Evolutionary conservation across 345 rosid species (phyloP), one percentile per base, ranked within the genome.

Genomic region (Anacardium occidentale): DNA sequence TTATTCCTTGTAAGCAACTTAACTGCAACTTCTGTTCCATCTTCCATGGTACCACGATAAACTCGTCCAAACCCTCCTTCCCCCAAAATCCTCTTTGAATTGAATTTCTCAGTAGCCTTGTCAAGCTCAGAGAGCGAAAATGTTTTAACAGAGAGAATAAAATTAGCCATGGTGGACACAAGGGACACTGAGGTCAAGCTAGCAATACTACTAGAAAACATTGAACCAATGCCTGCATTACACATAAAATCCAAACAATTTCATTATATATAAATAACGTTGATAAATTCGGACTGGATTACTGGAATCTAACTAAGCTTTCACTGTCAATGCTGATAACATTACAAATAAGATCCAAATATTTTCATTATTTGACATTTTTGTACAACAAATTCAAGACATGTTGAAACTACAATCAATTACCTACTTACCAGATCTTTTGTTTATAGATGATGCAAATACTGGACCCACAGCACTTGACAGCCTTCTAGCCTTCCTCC

Each of bases 21-120:
- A 62, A 96, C 98, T 64, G 99, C 99, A 83, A 85, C 80, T 85
- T 91, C 98, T 48, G 80, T 83, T 83, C 89, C 92, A 84, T 93
- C 90, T 59, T 89, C 98, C 88, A 87, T 79, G 65, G 63, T 76
- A 62, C 98, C 99, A 65, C 22, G 80, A 75, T 88, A 96, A 70
- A 96, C 99, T 71, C 98, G 90, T 61, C 99, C 99, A 85, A 96
- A 96, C 72, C 99, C 99, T 44, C 99, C 99, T 83, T 93, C 97
- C 25, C 99, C 99, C 75, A 96, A 87, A 76, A 96, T 82, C 81
- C 87, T 87, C 75, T 73, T 85, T 18, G 96, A 87, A 85, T 93
- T 91, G 83, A 96, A 96, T 77, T 83, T 91, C 24, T 90, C 91
- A 40, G 99, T 96, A 53, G 95, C 99, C 80, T 79, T 89, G 83